A percentile compares a stretch with the other conserved stretches of the same genome.
Evolutionary conservation across 1,284 basidiomycete genomes (phyloP).

Genomic region (Ceratobasidium sp.): DNA sequence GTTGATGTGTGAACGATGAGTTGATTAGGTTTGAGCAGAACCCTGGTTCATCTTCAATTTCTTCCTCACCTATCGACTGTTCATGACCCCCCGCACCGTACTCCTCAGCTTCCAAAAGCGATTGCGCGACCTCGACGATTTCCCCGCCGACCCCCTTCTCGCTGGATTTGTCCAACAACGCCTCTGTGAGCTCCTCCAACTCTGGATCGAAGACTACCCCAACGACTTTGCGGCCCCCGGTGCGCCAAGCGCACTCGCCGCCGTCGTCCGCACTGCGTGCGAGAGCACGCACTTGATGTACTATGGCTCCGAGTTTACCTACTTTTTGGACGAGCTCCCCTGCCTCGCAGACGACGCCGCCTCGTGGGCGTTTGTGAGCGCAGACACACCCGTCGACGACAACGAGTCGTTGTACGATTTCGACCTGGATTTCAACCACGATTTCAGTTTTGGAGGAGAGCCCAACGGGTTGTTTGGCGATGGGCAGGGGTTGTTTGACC

Average conservation of each 20-base stretch:
- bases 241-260: slow-evolving; percentile 73
- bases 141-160: slow-evolving; percentile 34
- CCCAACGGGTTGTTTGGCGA: neutral
- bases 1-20: slow-evolving; percentile 12
- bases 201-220: slow-evolving; percentile 77
- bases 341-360: slow-evolving; percentile 70
- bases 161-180: slow-evolving; percentile 48
- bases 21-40: slow-evolving; percentile 59
- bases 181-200: slow-evolving; percentile 72
- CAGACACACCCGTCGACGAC: slow-evolving; percentile 63
- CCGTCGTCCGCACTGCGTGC: slow-evolving; percentile 70
- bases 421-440: slow-evolving; percentile 31
- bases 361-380: slow-evolving; percentile 72
- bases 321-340: slow-evolving; percentile 52
- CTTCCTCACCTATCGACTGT: slow-evolving; percentile 80
- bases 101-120: slow-evolving; percentile 71
- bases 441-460: slow-evolving; percentile 10
- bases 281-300: slow-evolving; percentile 81
- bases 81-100: slow-evolving; percentile 76
- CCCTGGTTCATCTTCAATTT: slow-evolving; percentile 79
- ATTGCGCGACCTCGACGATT: slow-evolving; percentile 68
- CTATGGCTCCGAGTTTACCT: slow-evolving; percentile 68
- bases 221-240: slow-evolving; percentile 80
- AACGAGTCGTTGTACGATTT: slow-evolving; percentile 55
- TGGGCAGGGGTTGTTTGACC: slow-evolving; percentile 24